phyloP scores from a whole-genome alignment of 2,329 filamentous ascomycete genomes.

The Neoarthrinium moseri region DNA sequence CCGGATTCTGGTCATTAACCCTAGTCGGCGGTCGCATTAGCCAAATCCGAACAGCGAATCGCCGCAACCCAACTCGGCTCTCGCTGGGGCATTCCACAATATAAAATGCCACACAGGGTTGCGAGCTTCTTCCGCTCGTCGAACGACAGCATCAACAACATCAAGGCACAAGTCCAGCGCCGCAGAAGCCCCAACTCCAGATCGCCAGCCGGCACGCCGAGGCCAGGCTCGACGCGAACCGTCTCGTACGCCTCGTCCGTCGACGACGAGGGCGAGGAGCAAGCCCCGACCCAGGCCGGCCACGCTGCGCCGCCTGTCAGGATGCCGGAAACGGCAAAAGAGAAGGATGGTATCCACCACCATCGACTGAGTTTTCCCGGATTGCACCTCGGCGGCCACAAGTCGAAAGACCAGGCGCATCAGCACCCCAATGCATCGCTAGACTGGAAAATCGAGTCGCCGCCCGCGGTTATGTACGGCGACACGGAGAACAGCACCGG shows the following conservation, averaged over 20 bases:
- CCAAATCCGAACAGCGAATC: conserved; percentile 10
- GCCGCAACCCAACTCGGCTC: conserved; percentile 1
- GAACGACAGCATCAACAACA: conserved; percentile 52
- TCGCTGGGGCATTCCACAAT: conserved; percentile 33
- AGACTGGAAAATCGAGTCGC: conserved; percentile 73
- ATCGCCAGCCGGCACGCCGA: conserved; percentile 19
- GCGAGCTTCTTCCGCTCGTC: conserved; percentile 56
- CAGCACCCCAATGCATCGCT: conserved; percentile 40
- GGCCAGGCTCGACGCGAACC: conserved; percentile 30
- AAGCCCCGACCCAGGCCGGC: conserved; percentile 18
- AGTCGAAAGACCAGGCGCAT: conserved; percentile 36
- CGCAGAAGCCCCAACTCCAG: conserved; percentile 27
- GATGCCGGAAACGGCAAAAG: conserved; percentile 36
- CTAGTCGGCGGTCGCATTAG: conserved; percentile 4
- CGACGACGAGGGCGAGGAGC: conserved; percentile 32
- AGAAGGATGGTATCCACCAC: conserved; percentile 36
- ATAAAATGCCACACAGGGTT: conserved; percentile 60
- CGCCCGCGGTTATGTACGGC: conserved; percentile 83
- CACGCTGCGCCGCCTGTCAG: conserved; percentile 23
- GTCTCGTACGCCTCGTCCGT: conserved; percentile 35
- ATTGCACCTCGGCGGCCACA: conserved; percentile 40
- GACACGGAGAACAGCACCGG: conserved; percentile 73
- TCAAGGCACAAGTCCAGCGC: conserved; percentile 38
- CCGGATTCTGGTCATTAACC: conserved; percentile 9
- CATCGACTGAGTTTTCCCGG: conserved; percentile 36